A percentile compares a stretch with the other conserved stretches of the same genome.
phyloP scores from a whole-genome alignment of 208 protist genomes.

The Trypanosoma cruzi region DNA sequence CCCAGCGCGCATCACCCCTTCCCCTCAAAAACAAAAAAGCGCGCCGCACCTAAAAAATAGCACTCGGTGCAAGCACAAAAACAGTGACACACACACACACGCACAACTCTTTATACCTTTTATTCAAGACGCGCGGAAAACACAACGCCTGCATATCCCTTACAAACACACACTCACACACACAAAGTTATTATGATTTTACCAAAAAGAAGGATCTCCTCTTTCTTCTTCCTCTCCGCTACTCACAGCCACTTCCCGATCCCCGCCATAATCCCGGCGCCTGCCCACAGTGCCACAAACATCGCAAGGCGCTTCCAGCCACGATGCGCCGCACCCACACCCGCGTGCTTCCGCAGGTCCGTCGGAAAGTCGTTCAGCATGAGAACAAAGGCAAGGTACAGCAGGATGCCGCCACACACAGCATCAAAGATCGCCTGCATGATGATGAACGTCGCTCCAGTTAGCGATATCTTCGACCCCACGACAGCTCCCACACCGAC shows the following conservation, averaged over 20 bases:
- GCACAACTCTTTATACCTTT: background rate
- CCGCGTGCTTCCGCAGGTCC: slow-evolving; percentile 40
- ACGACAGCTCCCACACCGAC: slow-evolving; percentile 37
- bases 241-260: slow-evolving; percentile 27
- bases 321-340: slow-evolving; percentile 1
- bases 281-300: slow-evolving; percentile 44
- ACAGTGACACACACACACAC: slow-evolving; percentile 1
- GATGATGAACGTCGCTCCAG: slow-evolving; percentile 37
- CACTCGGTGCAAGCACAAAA: background rate
- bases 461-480: slow-evolving; percentile 30
- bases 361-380: slow-evolving; percentile 61
- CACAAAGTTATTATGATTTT: background rate
- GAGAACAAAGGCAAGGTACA: slow-evolving; percentile 63
- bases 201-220: background rate
- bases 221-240: background rate
- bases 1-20: slow-evolving; percentile 3
- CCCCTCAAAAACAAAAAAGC: background rate
- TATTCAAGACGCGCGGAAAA: slow-evolving; percentile 5
- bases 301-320: slow-evolving; percentile 36
- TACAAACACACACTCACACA: slow-evolving; percentile 3
- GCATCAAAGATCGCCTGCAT: slow-evolving; percentile 51
- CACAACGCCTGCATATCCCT: slow-evolving; percentile 8
- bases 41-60: too few species aligned
- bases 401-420: slow-evolving; percentile 61
- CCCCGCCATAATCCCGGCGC: slow-evolving; percentile 37